Evolutionary conservation across 2,329 filamentous ascomycete species (phyloP).

Genomic region (Stagonosporopsis tanaceti): DNA sequence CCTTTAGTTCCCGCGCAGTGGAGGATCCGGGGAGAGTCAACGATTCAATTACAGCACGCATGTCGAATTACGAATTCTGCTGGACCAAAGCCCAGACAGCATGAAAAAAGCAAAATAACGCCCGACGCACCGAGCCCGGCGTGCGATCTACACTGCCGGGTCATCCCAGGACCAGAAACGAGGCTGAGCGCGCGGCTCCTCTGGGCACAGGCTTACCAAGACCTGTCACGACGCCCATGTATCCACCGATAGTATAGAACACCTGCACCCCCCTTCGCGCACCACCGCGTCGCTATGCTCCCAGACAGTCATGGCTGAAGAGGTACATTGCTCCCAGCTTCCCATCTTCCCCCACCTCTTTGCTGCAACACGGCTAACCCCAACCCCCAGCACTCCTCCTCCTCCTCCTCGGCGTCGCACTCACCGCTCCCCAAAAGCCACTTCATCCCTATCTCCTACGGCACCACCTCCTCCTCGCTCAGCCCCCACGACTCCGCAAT

Average conservation of each 20-base stretch:
- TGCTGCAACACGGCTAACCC: neutral
- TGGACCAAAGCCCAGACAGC: neutral
- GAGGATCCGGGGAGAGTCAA: neutral
- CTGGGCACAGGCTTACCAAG: constrained; percentile 22
- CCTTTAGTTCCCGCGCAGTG: neutral
- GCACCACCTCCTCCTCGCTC: constrained; percentile 9
- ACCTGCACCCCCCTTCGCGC: neutral
- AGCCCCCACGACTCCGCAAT: constrained; percentile 24
- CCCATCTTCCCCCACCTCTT: no score
- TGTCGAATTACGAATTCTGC: neutral
- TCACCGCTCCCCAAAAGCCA: neutral
- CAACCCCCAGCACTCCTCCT: neutral
- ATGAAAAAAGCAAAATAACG: neutral
- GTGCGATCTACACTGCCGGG: constrained; percentile 2
- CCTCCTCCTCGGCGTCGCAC: neutral
- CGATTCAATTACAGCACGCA: neutral
- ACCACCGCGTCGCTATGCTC: constrained; percentile 14
- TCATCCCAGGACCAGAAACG: constrained; percentile 8
- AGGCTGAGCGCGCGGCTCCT: constrained; percentile 24
- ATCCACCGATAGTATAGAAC: constrained; percentile 8
- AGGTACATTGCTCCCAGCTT: constrained; percentile 12
- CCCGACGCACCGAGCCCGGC: constrained; percentile 19
- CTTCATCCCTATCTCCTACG: constrained; percentile 24
- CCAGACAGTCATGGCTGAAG: constrained; percentile 24
- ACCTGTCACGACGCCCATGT: constrained; percentile 13